Evolutionary conservation across 352 stramenopile species (phyloP).

Genomic region (Globisporangium carolinianum): DNA sequence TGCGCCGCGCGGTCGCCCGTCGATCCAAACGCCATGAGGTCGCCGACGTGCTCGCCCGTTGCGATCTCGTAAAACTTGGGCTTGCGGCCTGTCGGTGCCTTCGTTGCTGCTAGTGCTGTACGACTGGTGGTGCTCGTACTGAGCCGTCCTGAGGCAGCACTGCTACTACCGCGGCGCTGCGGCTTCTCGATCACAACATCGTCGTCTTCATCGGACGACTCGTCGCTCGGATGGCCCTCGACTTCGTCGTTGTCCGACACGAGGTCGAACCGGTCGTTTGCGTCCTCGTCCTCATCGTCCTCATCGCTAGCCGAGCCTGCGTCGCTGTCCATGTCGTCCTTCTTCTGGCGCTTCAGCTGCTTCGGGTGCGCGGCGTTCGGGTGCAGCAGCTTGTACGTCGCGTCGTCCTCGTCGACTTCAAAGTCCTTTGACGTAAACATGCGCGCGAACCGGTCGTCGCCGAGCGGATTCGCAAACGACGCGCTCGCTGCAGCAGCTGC

Average conservation of each 20-base stretch:
- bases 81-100: constrained; percentile 21
- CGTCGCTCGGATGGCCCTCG: constrained; percentile 49
- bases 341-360: constrained; percentile 52
- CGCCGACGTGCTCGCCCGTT: constrained; percentile 71
- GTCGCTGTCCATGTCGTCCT: constrained; percentile 92
- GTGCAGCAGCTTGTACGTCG: constrained; percentile 95
- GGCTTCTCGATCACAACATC: constrained; percentile 22
- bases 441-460: constrained; percentile 95
- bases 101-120: background rate
- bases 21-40: constrained; percentile 75
- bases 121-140: no score
- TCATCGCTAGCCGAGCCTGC: constrained; percentile 58
- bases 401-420: constrained; percentile 95
- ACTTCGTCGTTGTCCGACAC: constrained; percentile 62
- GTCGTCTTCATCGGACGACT: constrained; percentile 60
- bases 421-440: constrained; percentile 98
- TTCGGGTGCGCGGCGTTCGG: constrained; percentile 83
- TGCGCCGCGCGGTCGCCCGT: constrained; percentile 56
- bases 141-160: constrained; percentile 1
- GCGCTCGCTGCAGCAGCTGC: constrained; percentile 21
- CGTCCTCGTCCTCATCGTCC: constrained; percentile 42
- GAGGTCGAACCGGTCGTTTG: constrained; percentile 59
- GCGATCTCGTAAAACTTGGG: constrained; percentile 86
- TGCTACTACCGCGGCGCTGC: constrained; percentile 3
- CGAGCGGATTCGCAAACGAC: constrained; percentile 75